Base-by-base conservation (phyloP, 345 rosid species). In the Syzygium aqueum region DNA sequence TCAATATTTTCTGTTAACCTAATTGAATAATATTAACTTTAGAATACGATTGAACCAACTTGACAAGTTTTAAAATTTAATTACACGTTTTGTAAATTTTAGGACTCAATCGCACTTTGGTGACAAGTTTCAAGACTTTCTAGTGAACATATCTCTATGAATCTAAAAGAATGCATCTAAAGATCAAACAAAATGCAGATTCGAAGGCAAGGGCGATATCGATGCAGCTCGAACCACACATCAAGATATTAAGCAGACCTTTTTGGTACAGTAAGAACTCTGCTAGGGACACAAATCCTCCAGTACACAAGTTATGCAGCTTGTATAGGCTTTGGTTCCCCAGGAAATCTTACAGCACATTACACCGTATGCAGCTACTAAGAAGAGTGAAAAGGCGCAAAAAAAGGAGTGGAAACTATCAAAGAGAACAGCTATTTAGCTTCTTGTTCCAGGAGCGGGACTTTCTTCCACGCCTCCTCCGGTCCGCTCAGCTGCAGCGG, bases 381-480 rank as follows among this genome's bases (percentile, higher is more conserved):
- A 43, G 54, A 52, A 51, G 25, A 53, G 57, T 84, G 22, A 17
- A 21, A 84, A 84, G 85, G 17, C n/a, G 6, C n/a, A 51, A 51
- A 50, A 84, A 52, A 8, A 3, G 16, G 15, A 9, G 13, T 7
- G 28, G 51, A 53, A 33, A 9, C 59, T 53, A 53, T 11, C 11
- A 13, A 13, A 19, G 46, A 53, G 61, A 37, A 51, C 40, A 53
- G 49, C 91, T 92, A 97, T 86, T 95, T 94, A 33, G 99, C 98
- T 65, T 49, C 97, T 90, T 95, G 99, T 85, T 96, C 98, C 89
- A 93, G 89, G 85, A 97, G 90, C 0, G 96, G 98, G 78, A 93
- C 92, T 77, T 93, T 94, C 89, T 94, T 96, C 98, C 99, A 96
- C 3, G 96, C 37, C 84, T 93, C 95, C 5, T 97, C 98, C 88